phyloP scores from a whole-genome alignment of 2,329 filamentous ascomycete species.

The Basipetospora chlamydospora region DNA sequence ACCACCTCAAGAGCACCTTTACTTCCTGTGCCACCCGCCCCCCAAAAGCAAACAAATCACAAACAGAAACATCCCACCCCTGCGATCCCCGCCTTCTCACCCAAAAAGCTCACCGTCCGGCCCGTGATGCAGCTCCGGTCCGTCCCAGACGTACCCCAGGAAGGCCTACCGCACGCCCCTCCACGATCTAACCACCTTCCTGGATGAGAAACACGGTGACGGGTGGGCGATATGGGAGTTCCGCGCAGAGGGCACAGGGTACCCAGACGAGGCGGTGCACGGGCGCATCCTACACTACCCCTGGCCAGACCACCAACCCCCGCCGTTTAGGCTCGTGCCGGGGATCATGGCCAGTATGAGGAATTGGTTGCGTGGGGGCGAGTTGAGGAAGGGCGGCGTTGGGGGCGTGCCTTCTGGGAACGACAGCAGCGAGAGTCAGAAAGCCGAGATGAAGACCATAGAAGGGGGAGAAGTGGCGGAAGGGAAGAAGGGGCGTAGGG shows the following conservation, averaged over 20 bases:
- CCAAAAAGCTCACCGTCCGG: no score
- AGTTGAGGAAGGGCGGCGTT: constrained; percentile 17
- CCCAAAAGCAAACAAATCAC: no score
- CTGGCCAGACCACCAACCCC: constrained; percentile 94
- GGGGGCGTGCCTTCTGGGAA: neutral
- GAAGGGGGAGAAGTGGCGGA: constrained; percentile 14
- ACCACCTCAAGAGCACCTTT: no score
- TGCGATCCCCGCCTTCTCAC: constrained; percentile 48
- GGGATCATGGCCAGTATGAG: constrained; percentile 86
- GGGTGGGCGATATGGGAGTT: constrained; percentile 98
- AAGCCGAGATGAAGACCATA: no score
- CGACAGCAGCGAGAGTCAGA: constrained; percentile 9
- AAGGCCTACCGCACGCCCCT: constrained; percentile 89
- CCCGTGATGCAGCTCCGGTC: constrained; percentile 82
- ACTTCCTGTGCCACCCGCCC: no score
- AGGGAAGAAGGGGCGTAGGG: constrained; percentile 32
- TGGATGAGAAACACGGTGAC: constrained; percentile 68
- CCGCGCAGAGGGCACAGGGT: constrained; percentile 87
- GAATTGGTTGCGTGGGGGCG: constrained; percentile 57
- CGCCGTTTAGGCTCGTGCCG: constrained; percentile 78
- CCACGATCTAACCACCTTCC: constrained; percentile 71
- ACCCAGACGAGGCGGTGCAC: constrained; percentile 82
- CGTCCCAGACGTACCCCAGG: constrained; percentile 77
- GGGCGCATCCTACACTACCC: constrained; percentile 79
- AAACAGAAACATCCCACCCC: no score